A percentile compares a stretch with the other conserved stretches of the same genome.
These are phyloP conservation scores for maize (Zea mays) DNA, from an alignment of 176 grass and related monocot genomes.

Conservation along the genomic window Zm-B73-REFERENCE-NAM-5.0 NC_050099.1:126164001-126164500, in stretches of 20 bases:
- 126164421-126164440: background rate
- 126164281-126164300: background rate
- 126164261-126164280: background rate
- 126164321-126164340: background rate
- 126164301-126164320: background rate
- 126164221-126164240: background rate
- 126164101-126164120: background rate
- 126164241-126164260: background rate
- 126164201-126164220: background rate
- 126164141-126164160: background rate
- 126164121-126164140: background rate
- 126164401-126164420: too few relatives aligned
- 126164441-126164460: too few relatives aligned
- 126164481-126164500: too few relatives aligned
- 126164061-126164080: background rate
- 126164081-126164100: background rate
- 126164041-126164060: too few relatives aligned
- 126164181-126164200: background rate
- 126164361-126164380: too few relatives aligned
- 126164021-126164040: background rate
- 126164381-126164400: too few relatives aligned
- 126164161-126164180: background rate
- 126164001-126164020: constrained; percentile 32
- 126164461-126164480: too few relatives aligned
- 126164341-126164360: background rate